Conservation (phyloP, 2,329 filamentous ascomycete species). For the Diplodia mutila region DNA sequence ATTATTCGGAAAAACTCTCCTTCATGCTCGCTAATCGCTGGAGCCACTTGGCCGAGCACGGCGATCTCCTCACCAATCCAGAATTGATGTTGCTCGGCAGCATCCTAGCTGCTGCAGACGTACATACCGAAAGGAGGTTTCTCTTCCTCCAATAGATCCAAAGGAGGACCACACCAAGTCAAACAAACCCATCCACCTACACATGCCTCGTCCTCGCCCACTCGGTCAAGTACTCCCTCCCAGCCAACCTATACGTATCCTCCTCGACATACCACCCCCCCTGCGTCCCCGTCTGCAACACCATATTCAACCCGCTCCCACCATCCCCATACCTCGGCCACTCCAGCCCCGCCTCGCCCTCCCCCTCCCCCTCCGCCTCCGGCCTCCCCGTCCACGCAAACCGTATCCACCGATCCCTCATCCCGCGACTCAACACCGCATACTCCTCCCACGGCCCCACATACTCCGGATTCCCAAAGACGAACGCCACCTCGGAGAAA, state of each 20-base stretch:
- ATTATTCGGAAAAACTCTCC: too few relatives aligned
- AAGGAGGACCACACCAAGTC: too few relatives aligned
- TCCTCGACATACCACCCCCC: constrained; percentile 40
- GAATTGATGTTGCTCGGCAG: too few relatives aligned
- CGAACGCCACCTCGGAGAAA: constrained; percentile 24
- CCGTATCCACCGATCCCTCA: constrained; percentile 10
- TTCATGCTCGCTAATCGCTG: too few relatives aligned
- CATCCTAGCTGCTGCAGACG: too few relatives aligned
- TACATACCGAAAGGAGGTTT: too few relatives aligned
- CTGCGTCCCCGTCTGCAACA: constrained; percentile 20
- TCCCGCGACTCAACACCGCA: neutral
- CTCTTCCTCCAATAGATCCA: too few relatives aligned
- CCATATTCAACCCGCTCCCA: constrained; percentile 2
- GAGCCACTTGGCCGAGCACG: too few relatives aligned
- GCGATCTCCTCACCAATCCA: too few relatives aligned
- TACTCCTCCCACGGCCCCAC: constrained; percentile 21
- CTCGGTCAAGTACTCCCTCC: constrained; percentile 35
- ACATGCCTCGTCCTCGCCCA: constrained; percentile 46
- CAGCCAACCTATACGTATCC: constrained; percentile 19
- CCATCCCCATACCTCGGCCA: constrained; percentile 19
- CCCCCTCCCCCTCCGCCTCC: neutral
- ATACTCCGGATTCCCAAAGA: constrained; percentile 1
- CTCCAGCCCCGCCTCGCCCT: neutral
- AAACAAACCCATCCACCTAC: constrained; percentile 15
- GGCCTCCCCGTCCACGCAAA: constrained; percentile 17